Evolutionary conservation across 2,329 filamentous ascomycete genomes (phyloP).

Genomic region (Cladophialophora carrionii): DNA sequence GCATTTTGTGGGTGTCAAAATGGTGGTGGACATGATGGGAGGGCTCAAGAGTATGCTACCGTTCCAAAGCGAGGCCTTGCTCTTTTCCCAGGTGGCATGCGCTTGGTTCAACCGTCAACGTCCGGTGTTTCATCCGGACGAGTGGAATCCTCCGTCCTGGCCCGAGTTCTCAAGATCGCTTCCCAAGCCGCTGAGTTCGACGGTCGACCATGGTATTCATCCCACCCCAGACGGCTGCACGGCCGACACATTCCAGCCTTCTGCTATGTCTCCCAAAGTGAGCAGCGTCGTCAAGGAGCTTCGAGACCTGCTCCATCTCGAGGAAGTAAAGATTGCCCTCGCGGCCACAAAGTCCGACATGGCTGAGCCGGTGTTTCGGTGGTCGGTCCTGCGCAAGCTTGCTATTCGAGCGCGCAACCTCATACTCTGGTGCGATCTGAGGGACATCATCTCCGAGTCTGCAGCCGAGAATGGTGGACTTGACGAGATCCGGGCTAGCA

Average conservation of each 20-base stretch:
- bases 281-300: neutral
- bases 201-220: neutral
- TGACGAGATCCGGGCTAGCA: neutral
- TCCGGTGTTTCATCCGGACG: neutral
- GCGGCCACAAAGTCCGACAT: neutral
- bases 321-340: conserved; percentile 6
- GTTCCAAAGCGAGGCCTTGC: neutral
- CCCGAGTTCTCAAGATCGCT: neutral
- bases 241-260: neutral
- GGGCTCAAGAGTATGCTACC: neutral
- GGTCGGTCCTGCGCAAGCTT: conserved; percentile 9
- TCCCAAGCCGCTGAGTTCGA: neutral
- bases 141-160: conserved; percentile 4
- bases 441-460: neutral
- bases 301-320: conserved; percentile 1
- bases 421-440: neutral
- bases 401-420: conserved; percentile 9
- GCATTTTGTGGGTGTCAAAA: neutral
- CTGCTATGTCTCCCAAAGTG: conserved; percentile 1
- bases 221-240: neutral
- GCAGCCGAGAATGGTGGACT: neutral
- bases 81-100: conserved; percentile 1
- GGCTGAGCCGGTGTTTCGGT: neutral
- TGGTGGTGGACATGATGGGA: neutral
- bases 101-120: conserved; percentile 9